Conservation (phyloP, 768 basidiomycete species). For the Chalciporus pseudorubinellus region DNA sequence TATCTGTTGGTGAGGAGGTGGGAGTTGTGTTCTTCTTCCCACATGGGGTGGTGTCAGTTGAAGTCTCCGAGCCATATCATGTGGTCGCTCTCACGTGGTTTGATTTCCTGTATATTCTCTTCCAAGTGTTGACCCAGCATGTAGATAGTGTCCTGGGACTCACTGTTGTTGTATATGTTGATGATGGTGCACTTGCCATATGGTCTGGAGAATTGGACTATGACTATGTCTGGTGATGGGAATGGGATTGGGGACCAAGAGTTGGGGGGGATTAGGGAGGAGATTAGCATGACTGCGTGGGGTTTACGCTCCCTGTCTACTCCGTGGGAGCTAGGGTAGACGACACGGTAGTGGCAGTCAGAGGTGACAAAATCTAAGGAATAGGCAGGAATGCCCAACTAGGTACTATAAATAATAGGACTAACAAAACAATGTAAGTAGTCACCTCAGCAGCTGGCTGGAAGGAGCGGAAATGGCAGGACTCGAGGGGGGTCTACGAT, state of each 20-base stretch:
- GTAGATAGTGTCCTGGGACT: background rate
- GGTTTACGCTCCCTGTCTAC: too few relatives aligned
- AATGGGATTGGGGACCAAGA: slow-evolving; percentile 11
- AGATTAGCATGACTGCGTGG: too few relatives aligned
- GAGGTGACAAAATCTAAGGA: too few relatives aligned
- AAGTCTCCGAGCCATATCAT: slow-evolving; percentile 27
- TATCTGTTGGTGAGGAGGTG: slow-evolving; percentile 21
- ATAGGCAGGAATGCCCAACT: too few relatives aligned
- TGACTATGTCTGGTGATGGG: slow-evolving; percentile 18
- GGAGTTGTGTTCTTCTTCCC: slow-evolving; percentile 23
- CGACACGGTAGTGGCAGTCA: too few relatives aligned
- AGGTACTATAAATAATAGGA: too few relatives aligned
- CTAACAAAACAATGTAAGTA: too few relatives aligned
- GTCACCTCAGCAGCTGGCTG: too few relatives aligned
- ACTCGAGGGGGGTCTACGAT: too few relatives aligned
- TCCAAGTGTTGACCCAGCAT: background rate
- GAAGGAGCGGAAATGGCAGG: too few relatives aligned
- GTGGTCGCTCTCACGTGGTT: slow-evolving; percentile 5
- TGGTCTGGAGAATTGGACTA: slow-evolving; percentile 8
- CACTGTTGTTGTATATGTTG: slow-evolving; percentile 14
- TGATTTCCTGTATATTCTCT: background rate
- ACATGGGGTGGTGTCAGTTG: slow-evolving; percentile 34
- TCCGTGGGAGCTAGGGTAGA: too few relatives aligned
- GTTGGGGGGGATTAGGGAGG: too few relatives aligned
- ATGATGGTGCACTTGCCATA: slow-evolving; percentile 7